These are phyloP conservation scores for Blastocystis sp. DNA, from an alignment of 352 stramenopile species.

Conservation along the genomic window DNA sequence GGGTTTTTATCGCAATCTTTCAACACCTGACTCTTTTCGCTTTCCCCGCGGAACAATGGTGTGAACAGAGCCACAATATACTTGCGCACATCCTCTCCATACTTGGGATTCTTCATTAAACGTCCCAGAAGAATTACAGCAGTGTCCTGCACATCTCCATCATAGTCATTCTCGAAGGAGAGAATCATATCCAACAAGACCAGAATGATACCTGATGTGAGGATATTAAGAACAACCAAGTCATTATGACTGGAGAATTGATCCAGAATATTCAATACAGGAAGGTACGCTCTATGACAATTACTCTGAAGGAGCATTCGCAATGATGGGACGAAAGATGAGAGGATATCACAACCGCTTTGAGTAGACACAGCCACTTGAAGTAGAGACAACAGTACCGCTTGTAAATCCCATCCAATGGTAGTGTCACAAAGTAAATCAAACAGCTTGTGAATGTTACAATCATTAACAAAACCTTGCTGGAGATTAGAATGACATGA, in stretches of 20 bases:
- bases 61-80: constrained; percentile 49
- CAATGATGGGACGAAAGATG: not conserved
- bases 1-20: constrained; percentile 1
- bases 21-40: constrained; percentile 4
- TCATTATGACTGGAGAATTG: constrained; percentile 19
- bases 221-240: not conserved
- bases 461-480: constrained; percentile 8
- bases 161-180: constrained; percentile 35
- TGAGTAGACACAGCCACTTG: not conserved
- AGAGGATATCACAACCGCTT: not conserved
- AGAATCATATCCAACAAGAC: constrained; percentile 13
- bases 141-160: constrained; percentile 5
- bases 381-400: constrained; percentile 13
- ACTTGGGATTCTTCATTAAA: constrained; percentile 36
- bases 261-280: not conserved
- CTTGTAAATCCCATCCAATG: not conserved
- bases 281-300: not conserved
- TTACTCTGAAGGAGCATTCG: not conserved
- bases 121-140: not conserved
- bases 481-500: not conserved
- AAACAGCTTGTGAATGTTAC: constrained; percentile 1
- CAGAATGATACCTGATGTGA: not conserved
- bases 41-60: constrained; percentile 30
- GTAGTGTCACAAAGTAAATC: not conserved
- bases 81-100: not conserved